Evolutionary conservation across 257 asterid genomes (phyloP).

Genomic region (Ilex asprella): DNA sequence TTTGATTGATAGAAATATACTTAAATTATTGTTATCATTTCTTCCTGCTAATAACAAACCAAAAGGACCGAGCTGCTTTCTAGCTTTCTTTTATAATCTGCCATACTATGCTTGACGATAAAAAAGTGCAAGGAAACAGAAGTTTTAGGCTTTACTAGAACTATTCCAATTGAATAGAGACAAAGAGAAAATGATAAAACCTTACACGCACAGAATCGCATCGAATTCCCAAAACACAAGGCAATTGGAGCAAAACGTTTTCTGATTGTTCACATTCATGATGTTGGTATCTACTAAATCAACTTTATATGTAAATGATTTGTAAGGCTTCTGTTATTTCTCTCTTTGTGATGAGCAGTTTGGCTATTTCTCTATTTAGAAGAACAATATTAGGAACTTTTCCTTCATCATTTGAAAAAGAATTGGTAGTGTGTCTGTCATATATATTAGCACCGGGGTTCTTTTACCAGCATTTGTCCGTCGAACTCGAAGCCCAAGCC

Average conservation of each 20-base stretch:
- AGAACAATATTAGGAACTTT: background rate
- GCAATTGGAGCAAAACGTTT: background rate
- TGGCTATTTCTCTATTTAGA: background rate
- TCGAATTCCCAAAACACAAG: no score
- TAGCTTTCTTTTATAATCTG: no score
- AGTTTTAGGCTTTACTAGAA: background rate
- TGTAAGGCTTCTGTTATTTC: no score
- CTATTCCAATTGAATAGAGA: background rate
- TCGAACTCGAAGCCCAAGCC: background rate
- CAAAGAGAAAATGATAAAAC: background rate
- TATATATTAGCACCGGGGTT: background rate
- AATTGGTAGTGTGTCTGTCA: background rate
- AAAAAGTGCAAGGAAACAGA: no score
- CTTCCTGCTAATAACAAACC: no score
- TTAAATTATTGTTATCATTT: no score
- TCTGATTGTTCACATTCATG: background rate
- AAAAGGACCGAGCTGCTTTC: no score
- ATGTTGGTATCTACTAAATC: background rate
- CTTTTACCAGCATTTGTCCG: background rate
- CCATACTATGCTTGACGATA: no score
- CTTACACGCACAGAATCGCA: no score
- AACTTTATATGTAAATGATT: background rate
- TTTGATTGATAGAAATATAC: background rate
- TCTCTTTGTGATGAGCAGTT: background rate
- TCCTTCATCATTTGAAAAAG: background rate